Percentiles rank a stretch among this genome's conserved stretches.
These are phyloP conservation scores for Rosa persica DNA, from an alignment of 306 rosid genomes.

Conservation along the genomic window DNA sequence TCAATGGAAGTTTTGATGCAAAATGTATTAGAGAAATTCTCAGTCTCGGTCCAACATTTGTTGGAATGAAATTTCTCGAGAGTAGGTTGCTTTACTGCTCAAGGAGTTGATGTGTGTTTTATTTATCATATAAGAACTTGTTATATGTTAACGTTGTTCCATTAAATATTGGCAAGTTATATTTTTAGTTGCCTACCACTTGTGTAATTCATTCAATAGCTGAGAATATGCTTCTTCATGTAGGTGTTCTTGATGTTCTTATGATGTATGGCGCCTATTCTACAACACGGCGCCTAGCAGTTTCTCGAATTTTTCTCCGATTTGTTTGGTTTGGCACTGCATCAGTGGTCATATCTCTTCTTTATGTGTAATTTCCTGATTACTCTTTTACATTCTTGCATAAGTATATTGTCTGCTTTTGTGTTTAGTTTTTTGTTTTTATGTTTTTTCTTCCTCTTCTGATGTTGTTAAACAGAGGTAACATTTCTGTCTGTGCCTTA, in stretches of 20 bases:
- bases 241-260: conserved; percentile 85
- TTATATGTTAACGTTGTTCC: background rate
- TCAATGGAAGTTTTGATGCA: conserved; percentile 58
- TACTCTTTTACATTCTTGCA: conserved; percentile 9
- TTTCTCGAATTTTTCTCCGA: conserved; percentile 82
- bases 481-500: conserved; percentile 23
- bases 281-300: conserved; percentile 67
- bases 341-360: conserved; percentile 68
- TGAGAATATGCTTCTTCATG: conserved; percentile 20
- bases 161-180: background rate
- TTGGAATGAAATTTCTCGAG: conserved; percentile 82
- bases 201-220: background rate
- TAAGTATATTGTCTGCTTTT: conserved; percentile 1
- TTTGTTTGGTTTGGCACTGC: conserved; percentile 78
- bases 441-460: background rate
- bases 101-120: background rate
- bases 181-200: conserved; percentile 6
- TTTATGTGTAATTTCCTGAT: conserved; percentile 65
- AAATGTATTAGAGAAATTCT: conserved; percentile 80
- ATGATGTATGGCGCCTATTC: conserved; percentile 98
- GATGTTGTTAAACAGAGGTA: conserved; percentile 5
- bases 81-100: conserved; percentile 50
- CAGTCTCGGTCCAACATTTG: conserved; percentile 93
- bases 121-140: background rate
- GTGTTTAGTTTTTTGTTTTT: conserved; percentile 9